Percentiles rank a stretch among this genome's conserved stretches.
phyloP scores from a whole-genome alignment of 83 land plant species.

The Isoetes engelmannii region DNA sequence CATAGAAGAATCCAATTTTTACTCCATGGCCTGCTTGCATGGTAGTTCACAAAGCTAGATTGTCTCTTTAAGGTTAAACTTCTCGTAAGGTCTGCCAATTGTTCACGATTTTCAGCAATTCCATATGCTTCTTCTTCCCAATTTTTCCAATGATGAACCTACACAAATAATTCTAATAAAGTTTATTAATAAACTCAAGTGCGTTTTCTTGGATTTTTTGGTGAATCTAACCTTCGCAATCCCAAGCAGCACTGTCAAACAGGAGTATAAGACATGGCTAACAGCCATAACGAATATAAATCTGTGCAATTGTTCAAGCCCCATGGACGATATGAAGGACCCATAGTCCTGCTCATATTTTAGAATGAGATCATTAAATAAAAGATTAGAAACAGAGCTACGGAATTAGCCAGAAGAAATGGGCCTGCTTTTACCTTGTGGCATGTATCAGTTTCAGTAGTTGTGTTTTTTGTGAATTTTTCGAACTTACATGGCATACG shows the following conservation, averaged over 20 bases:
- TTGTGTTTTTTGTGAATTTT: neutral
- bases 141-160: neutral
- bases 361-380: neutral
- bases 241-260: slow-evolving; percentile 19
- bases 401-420: too few relatives aligned
- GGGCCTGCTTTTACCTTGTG: too few relatives aligned
- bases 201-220: neutral
- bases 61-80: slow-evolving; percentile 7
- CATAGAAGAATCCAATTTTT: slow-evolving; percentile 10
- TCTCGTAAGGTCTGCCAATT: slow-evolving; percentile 9
- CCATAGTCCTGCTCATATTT: slow-evolving; percentile 12
- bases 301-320: slow-evolving; percentile 16
- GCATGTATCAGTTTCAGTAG: neutral
- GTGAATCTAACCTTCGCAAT: slow-evolving; percentile 10
- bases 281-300: slow-evolving; percentile 20
- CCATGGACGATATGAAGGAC: slow-evolving; percentile 12
- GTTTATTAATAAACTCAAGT: neutral
- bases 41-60: slow-evolving; percentile 1
- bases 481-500: neutral
- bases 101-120: neutral
- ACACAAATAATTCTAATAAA: neutral
- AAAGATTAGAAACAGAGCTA: too few relatives aligned
- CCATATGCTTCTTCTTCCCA: slow-evolving; percentile 5
- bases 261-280: slow-evolving; percentile 14
- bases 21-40: slow-evolving; percentile 1